Evolutionary conservation across 345 rosid genomes (phyloP), one percentile per base, ranked within the genome.

Genomic region (Erodium maritimum): DNA sequence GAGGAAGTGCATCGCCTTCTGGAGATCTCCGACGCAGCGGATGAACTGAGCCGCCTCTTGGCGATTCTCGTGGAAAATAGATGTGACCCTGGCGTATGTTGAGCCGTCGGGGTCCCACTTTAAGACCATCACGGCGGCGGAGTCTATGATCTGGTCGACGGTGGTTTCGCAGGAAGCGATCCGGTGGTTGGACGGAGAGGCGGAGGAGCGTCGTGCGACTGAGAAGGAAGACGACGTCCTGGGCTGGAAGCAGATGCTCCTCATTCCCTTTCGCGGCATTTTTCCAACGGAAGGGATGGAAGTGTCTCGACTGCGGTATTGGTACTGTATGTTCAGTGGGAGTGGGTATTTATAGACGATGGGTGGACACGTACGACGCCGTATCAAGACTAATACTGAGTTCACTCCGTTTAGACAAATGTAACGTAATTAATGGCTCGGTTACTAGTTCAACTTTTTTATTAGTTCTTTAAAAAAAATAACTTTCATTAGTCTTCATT

Each of bases 101-200:
- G 71, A 55, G n/a, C 46, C 45, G 64, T 66, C 33, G 45, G 63
- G 48, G 50, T 48, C 23, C 71, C 71, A 67, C 25, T 58, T 61
- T 18, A 20, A 1, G 58, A 67, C 61, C 24, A 61, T 19, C 16
- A 37, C 23, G 21, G 45, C 61, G 19, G 54, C 71, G 6, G 12
- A 2, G 8, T 45, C 58, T 25, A 67, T 23, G 42, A 19, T 58
- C 34, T 37, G 33, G 46, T 57, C 68, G 33, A 46, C 55, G 20
- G 45, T 2, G 17, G 20, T 23, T 22, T 21, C 19, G 19, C 21
- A 23, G 69, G 13, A 5, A 4, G 58, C 22, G 29, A 23, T 18
- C 10, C 52, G 12, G 33, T 55, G 51, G 33, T 19, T 16, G 24
- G 48, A 13, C 19, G 14, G 54, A 19, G 55, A 29, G 55, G 50